phyloP scores from a whole-genome alignment of 2,329 filamentous ascomycete genomes.

The Cladosporium sp. region DNA sequence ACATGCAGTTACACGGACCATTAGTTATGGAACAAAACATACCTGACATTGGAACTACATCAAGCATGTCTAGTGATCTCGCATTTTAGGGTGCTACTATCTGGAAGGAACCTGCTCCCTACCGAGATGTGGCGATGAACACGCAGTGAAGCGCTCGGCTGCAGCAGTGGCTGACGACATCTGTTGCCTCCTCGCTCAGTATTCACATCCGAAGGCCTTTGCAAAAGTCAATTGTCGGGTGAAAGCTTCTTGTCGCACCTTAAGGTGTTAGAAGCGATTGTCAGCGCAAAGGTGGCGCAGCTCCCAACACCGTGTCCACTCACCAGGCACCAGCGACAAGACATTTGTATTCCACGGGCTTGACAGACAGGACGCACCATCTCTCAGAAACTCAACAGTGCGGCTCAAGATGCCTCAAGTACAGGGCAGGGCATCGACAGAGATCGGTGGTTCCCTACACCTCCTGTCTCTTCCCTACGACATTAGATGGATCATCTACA shows the following conservation, averaged over 20 bases:
- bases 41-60: background rate
- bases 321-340: background rate
- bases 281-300: background rate
- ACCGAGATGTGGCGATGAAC: background rate
- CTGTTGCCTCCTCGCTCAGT: background rate
- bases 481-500: slow-evolving; percentile 33
- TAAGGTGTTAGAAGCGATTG: background rate
- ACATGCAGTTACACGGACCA: background rate
- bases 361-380: background rate
- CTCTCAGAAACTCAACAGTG: background rate
- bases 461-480: slow-evolving; percentile 34
- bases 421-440: background rate
- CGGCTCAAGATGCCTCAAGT: background rate
- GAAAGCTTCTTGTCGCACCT: background rate
- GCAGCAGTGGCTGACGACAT: background rate
- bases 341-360: background rate
- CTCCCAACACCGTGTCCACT: background rate
- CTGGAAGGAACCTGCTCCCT: background rate
- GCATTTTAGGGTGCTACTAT: background rate
- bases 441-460: background rate
- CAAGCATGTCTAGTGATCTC: background rate
- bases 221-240: background rate
- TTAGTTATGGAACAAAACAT: background rate
- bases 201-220: background rate
- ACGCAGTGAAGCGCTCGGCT: background rate